Percentiles rank a stretch among this genome's conserved stretches.
phyloP scores from a whole-genome alignment of 192 early-diverging fungal genomes.

The Podila epigama region DNA sequence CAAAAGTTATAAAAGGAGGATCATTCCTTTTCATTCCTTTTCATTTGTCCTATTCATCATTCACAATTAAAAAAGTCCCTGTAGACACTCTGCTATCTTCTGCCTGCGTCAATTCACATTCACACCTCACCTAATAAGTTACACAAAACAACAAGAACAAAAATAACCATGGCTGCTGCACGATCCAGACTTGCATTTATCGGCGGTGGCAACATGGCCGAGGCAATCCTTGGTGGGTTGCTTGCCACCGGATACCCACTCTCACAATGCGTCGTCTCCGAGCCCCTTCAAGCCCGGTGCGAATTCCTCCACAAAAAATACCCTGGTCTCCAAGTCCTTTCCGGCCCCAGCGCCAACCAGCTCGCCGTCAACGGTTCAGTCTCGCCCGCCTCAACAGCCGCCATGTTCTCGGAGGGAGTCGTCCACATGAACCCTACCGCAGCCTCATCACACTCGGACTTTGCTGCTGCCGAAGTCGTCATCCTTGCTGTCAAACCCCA shows the following conservation, averaged over 20 bases:
- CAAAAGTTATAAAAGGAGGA: no score
- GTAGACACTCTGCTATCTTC: no score
- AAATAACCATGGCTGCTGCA: constrained; percentile 4
- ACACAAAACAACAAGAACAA: not conserved
- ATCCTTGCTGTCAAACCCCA: constrained; percentile 94
- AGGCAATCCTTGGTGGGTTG: constrained; percentile 90
- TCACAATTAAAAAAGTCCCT: no score
- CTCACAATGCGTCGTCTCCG: constrained; percentile 78
- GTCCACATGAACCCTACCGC: constrained; percentile 34
- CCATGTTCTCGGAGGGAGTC: constrained; percentile 21
- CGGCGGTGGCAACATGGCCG: constrained; percentile 97
- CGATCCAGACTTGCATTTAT: constrained; percentile 68
- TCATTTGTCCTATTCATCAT: no score
- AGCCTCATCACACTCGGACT: not conserved
- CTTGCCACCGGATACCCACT: constrained; percentile 75
- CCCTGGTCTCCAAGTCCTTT: constrained; percentile 62
- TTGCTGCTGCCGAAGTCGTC: constrained; percentile 69
- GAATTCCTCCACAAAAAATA: constrained; percentile 71
- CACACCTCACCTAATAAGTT: not conserved
- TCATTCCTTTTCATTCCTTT: no score
- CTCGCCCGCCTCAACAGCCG: constrained; percentile 5
- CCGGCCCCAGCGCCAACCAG: constrained; percentile 60
- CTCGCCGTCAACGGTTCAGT: constrained; percentile 62
- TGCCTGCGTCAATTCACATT: no score
- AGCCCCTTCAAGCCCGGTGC: constrained; percentile 73